phyloP scores from a whole-genome alignment of 495 filamentous ascomycete genomes.

The Apodospora peruviana region DNA sequence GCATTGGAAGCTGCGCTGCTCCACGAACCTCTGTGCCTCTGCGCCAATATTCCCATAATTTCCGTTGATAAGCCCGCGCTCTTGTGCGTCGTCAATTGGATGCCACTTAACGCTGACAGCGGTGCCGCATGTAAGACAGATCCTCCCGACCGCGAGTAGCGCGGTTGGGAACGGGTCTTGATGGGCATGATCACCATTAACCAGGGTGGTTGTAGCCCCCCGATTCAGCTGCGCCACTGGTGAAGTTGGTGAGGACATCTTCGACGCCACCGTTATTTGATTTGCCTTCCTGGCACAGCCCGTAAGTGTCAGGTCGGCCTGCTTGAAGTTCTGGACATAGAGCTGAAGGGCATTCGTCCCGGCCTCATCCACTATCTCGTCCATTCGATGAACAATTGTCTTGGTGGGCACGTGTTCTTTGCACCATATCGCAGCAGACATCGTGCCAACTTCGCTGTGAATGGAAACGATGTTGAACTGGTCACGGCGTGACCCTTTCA shows the following conservation, averaged over 20 bases:
- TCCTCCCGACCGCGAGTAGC: conserved; percentile 32
- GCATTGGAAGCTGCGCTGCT: conserved; percentile 49
- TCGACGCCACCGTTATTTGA: conserved; percentile 36
- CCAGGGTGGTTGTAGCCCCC: conserved; percentile 31
- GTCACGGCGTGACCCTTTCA: conserved; percentile 81
- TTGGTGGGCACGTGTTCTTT: conserved; percentile 72
- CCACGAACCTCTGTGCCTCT: conserved; percentile 41
- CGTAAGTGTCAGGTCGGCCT: conserved; percentile 82
- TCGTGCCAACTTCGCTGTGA: conserved; percentile 67
- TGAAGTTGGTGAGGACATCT: conserved; percentile 23
- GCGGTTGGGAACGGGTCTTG: conserved; percentile 9
- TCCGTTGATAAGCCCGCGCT: conserved; percentile 37
- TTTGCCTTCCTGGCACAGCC: conserved; percentile 86
- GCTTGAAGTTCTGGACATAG: conserved; percentile 84
- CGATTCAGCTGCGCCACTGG: conserved; percentile 21
- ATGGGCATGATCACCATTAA: conserved; percentile 18
- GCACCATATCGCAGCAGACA: conserved; percentile 81
- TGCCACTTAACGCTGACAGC: conserved; percentile 61
- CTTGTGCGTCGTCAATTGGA: conserved; percentile 35
- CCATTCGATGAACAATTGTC: conserved; percentile 65
- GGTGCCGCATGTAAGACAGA: conserved; percentile 53
- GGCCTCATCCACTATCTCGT: conserved; percentile 60
- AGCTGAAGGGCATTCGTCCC: conserved; percentile 74
- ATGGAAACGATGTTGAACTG: conserved; percentile 67
- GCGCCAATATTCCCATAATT: conserved; percentile 31